These are phyloP conservation scores for Ceratocystis lukuohia DNA, from an alignment of 2,329 filamentous ascomycete species.

Conservation along the genomic window DNA sequence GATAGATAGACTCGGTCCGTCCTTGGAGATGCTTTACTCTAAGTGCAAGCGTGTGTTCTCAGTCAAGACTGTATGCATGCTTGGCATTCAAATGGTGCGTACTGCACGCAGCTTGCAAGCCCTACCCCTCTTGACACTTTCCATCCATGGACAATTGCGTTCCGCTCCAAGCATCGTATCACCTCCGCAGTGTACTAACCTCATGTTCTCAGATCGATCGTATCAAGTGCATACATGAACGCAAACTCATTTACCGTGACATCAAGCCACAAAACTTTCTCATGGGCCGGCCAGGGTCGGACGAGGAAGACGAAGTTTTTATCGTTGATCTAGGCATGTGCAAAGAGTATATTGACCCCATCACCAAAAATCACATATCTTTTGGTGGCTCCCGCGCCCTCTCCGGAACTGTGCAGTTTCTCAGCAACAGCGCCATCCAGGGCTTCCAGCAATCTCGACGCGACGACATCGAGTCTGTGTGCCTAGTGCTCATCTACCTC, in stretches of 20 bases:
- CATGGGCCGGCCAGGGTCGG: slow-evolving; percentile 28
- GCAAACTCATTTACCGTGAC: slow-evolving; percentile 76
- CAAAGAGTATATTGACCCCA: slow-evolving; percentile 17
- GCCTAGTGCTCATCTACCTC: slow-evolving; percentile 15
- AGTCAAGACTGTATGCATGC: slow-evolving; percentile 15
- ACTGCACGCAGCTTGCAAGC: background rate
- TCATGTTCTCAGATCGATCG: slow-evolving; percentile 12
- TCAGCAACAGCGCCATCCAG: slow-evolving; percentile 16
- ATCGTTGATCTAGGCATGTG: slow-evolving; percentile 18
- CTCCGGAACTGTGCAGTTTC: slow-evolving; percentile 17
- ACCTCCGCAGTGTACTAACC: background rate
- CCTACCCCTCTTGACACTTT: too few relatives aligned
- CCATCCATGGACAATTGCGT: too few relatives aligned
- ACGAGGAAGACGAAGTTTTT: slow-evolving; percentile 10
- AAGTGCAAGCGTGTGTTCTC: slow-evolving; percentile 16
- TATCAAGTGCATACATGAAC: slow-evolving; percentile 15
- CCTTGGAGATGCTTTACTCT: slow-evolving; percentile 17
- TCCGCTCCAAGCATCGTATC: too few relatives aligned
- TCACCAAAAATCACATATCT: slow-evolving; percentile 13
- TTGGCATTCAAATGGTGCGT: slow-evolving; percentile 18
- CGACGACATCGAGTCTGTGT: slow-evolving; percentile 15
- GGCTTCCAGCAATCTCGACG: slow-evolving; percentile 14
- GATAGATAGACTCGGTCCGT: slow-evolving; percentile 16
- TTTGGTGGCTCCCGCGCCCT: slow-evolving; percentile 11
- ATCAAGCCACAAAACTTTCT: slow-evolving; percentile 84